Base-by-base conservation (phyloP, 2,329 filamentous ascomycete genomes). In the Paraphoma chrysanthemicola region DNA sequence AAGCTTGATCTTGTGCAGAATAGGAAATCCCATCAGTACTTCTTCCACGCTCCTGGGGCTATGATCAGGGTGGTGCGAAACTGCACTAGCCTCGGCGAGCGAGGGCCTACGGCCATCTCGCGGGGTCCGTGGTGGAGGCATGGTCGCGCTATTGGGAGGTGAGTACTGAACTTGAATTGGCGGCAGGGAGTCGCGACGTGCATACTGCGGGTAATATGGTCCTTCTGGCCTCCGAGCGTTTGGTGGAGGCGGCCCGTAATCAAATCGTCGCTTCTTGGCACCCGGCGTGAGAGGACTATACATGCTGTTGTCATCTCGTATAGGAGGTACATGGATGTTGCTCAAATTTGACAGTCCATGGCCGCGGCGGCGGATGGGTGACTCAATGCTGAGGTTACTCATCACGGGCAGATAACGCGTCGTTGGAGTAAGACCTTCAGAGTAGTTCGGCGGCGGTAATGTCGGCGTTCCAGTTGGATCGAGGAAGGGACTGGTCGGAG, bases 11-110 rank as follows among this genome's bases (percentile, higher is more conserved):
- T 96, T 97, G 63, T 88, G 87, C 44, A 87, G 77, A 67, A 90
- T 90, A 0, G 89, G 85, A 49, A 95, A 90, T 28, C 83, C 86
- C 87, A 91, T 91, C 57, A 93, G 86, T 79, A 90, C 88, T 7
- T 88, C 86, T 66, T 90, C 87, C 18, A 90, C 78, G 47, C 80
- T 84, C 58, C 70, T 82, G 23, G 63, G 58, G 62, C 77, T 64
- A 78, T 86, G 72, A 39, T 78, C 75, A 38, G 68, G 63, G 4
- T 63, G 54, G 16, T 56, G 55, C n/a, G 68, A 57, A 0, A 70
- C 63, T 6, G 29, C 36, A 16, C 51, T 48, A 16, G n/a, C 36
- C 36, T 70, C 63, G 10, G 54, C 53, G 2, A 56, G 39, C 12
- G 63, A 66, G n/a, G 31, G 49, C 12, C 55, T 64, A 41, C 66